Evolutionary conservation across 306 rosid genomes (phyloP).

Genomic region (Cucurbita ficifolia): DNA sequence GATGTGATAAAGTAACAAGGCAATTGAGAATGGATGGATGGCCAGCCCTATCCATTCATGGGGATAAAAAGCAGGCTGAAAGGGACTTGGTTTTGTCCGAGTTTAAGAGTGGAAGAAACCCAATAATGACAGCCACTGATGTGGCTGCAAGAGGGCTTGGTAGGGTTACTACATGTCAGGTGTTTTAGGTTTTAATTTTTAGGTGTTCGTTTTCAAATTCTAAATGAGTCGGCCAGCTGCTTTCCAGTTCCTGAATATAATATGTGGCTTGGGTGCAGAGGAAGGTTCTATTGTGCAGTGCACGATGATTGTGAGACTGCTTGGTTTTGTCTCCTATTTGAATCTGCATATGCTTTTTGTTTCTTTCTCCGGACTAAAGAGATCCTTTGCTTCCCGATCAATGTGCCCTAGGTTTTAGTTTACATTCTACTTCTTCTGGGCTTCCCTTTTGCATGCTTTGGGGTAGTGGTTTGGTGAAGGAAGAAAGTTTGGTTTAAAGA

Average conservation of each 20-base stretch:
- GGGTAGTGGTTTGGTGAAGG: background rate
- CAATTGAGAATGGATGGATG: constrained; percentile 95
- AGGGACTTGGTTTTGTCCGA: constrained; percentile 98
- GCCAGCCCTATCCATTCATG: constrained; percentile 95
- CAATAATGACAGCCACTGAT: constrained; percentile 99
- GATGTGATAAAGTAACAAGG: constrained; percentile 82
- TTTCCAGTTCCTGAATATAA: constrained; percentile 68
- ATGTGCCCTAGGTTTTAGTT: background rate
- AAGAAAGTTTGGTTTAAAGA: background rate
- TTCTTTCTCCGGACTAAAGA: background rate
- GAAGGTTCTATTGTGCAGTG: constrained; percentile 27
- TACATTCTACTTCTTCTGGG: background rate
- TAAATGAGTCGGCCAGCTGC: constrained; percentile 92
- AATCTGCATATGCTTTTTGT: background rate
- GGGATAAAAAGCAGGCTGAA: constrained; percentile 92
- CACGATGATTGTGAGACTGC: constrained; percentile 20
- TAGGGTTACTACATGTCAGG: constrained; percentile 79
- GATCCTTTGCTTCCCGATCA: background rate
- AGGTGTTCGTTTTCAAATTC: constrained; percentile 25
- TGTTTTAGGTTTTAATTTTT: constrained; percentile 32
- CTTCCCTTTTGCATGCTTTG: background rate
- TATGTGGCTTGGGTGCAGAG: constrained; percentile 86
- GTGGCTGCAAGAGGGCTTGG: constrained; percentile 99
- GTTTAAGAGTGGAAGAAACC: constrained; percentile 95
- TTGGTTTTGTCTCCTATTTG: background rate